Evolutionary conservation across 1,139 yeast species (phyloP), one percentile per base, ranked within the genome.

Genomic region (Geotrichum citri-aurantii): DNA sequence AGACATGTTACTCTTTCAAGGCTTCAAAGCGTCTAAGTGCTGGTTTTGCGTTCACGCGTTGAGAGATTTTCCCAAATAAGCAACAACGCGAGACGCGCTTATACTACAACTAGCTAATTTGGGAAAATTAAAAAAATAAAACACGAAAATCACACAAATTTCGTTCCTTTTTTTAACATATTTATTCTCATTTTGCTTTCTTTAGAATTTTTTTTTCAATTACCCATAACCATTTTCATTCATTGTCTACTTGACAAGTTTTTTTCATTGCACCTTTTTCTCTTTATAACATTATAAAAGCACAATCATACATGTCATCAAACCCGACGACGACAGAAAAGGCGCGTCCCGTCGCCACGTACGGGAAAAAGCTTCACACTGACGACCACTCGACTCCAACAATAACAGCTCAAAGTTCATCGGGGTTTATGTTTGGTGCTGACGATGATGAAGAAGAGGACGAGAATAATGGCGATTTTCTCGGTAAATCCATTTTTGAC

Each of bases 201-300:
- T 46, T 49, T 17, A 52, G 46, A 44, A 49, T 46, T 44, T 46
- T 48, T 53, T 51, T 44, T 33, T 59, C 23, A 42, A 40, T 19
- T 44, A 49, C 17, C 57, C 53, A 55, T 52, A 46, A 11, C 48
- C 48, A 14, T 52, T 54, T 61, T 58, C 44, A 50, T 47, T 42
- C 21, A 31, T 24, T 14, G n/a, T n/a, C 21, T 37, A 12, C 33
- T 37, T 29, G 10, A 33, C 11, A 29, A 27, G 23, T 12, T 50
- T 24, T 37, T 50, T 24, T 3, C n/a, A 5, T 37, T 37, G 19
- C 19, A 37, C 14, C 8, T n/a, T 31, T 31, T 31, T 14, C n/a
- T 31, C n/a, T 31, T 12, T 8, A 4, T 2, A 11, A 3, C 14
- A 31, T n/a, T 31, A 31, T 31, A n/a, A n/a, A n/a, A n/a, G n/a